Conservation (phyloP, 2,329 filamentous ascomycete species). For the Exophiala xenobiotica region DNA sequence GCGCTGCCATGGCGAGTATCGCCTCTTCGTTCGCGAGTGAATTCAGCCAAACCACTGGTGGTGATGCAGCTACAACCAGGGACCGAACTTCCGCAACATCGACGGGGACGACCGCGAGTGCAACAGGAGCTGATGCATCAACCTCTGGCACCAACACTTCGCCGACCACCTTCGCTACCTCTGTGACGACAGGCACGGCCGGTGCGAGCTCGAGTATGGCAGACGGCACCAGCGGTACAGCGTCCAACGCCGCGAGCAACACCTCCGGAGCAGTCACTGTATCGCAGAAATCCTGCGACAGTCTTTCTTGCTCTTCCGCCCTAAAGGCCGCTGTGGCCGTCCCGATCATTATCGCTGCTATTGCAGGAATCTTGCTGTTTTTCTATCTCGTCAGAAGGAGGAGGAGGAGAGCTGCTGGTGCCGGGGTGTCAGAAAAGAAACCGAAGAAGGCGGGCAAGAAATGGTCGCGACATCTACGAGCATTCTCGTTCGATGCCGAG, state of each 20-base stretch:
- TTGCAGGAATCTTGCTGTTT: constrained; percentile 20
- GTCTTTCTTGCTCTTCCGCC: constrained; percentile 27
- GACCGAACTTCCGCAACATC: not conserved
- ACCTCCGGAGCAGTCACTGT: constrained; percentile 20
- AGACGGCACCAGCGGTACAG: constrained; percentile 8
- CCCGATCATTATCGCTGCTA: constrained; percentile 25
- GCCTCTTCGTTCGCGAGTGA: constrained; percentile 16
- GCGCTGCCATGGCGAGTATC: constrained; percentile 8
- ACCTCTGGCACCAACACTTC: constrained; percentile 3
- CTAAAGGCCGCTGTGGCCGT: constrained; percentile 30
- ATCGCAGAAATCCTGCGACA: constrained; percentile 22
- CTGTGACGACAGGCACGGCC: constrained; percentile 1
- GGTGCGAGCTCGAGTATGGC: not conserved
- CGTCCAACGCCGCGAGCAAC: constrained; percentile 21
- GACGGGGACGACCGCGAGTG: not conserved
- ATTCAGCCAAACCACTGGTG: constrained; percentile 3
- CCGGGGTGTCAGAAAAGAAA: constrained; percentile 21
- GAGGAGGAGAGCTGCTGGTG: constrained; percentile 16
- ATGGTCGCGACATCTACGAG: constrained; percentile 30
- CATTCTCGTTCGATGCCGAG: constrained; percentile 31
- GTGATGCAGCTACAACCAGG: not conserved
- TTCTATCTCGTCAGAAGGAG: constrained; percentile 27
- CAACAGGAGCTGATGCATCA: constrained; percentile 3
- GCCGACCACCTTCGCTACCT: constrained; percentile 16
- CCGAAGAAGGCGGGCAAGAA: constrained; percentile 25